Conservation (phyloP, 2,329 filamentous ascomycete species). For the Pochonia chlamydosporia region DNA sequence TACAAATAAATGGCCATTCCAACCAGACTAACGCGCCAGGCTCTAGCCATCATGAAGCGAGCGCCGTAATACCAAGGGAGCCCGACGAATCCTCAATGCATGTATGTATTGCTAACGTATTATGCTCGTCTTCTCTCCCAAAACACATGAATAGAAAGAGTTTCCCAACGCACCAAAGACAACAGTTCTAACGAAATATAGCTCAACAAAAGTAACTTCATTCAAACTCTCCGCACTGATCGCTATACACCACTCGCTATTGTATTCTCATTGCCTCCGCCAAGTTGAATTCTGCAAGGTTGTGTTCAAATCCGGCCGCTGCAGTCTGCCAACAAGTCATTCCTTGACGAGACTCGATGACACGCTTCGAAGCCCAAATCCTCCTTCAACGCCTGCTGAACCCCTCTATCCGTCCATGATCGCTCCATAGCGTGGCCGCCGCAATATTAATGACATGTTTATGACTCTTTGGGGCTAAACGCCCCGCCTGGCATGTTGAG, state of each 20-base stretch:
- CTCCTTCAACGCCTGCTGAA: not conserved
- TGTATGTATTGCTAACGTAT: not conserved
- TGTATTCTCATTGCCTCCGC: not conserved
- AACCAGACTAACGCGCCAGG: no score
- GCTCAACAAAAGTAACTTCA: constrained; percentile 1
- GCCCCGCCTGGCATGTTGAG: constrained; percentile 24
- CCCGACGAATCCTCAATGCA: no score
- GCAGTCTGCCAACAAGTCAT: not conserved
- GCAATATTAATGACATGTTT: constrained; percentile 31
- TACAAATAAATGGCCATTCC: no score
- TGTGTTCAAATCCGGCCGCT: not conserved
- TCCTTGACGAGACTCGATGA: not conserved
- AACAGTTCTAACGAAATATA: not conserved
- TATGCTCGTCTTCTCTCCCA: not conserved
- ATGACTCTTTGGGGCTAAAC: constrained; percentile 30
- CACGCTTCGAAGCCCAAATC: not conserved
- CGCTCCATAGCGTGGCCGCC: constrained; percentile 7
- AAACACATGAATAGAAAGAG: not conserved
- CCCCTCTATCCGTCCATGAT: constrained; percentile 1
- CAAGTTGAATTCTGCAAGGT: not conserved
- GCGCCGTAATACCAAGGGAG: no score
- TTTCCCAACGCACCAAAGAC: not conserved
- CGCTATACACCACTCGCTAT: constrained; percentile 7
- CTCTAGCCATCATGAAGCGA: no score
- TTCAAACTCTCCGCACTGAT: constrained; percentile 5